Conservation (phyloP, 2,329 filamentous ascomycete species). For the Botryotinia convoluta region DNA sequence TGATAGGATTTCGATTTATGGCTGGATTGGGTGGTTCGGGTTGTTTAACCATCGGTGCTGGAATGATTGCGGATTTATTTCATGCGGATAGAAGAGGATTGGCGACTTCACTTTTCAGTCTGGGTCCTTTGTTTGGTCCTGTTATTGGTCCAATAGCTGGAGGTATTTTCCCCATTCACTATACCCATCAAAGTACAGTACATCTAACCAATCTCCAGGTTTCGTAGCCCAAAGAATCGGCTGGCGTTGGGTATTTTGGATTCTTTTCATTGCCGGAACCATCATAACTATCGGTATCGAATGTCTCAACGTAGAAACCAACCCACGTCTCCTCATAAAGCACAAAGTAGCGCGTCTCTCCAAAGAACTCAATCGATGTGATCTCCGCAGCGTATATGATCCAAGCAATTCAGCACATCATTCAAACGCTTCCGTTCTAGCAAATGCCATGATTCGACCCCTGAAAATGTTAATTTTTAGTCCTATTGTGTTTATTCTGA, state of each 20-base stretch:
- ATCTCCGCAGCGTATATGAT: slow-evolving; percentile 47
- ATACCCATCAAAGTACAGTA: neutral
- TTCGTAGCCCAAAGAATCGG: slow-evolving; percentile 40
- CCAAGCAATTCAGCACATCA: slow-evolving; percentile 23
- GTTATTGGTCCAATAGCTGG: slow-evolving; percentile 38
- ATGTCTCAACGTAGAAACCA: slow-evolving; percentile 47
- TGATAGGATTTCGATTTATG: slow-evolving; percentile 60
- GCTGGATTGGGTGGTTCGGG: slow-evolving; percentile 56
- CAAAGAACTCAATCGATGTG: slow-evolving; percentile 45
- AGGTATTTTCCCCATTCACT: slow-evolving; percentile 22
- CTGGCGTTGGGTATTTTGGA: slow-evolving; percentile 38
- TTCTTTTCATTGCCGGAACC: slow-evolving; percentile 29
- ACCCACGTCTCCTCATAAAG: slow-evolving; percentile 50
- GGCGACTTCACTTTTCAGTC: slow-evolving; percentile 26
- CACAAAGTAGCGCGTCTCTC: slow-evolving; percentile 47
- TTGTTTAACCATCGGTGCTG: slow-evolving; percentile 33
- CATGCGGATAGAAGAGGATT: slow-evolving; percentile 25
- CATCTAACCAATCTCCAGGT: slow-evolving; percentile 21
- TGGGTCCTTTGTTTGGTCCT: slow-evolving; percentile 38
- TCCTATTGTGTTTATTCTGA: slow-evolving; percentile 44
- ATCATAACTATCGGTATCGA: slow-evolving; percentile 39
- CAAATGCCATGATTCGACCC: slow-evolving; percentile 49
- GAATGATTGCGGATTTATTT: slow-evolving; percentile 30
- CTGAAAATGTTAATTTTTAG: slow-evolving; percentile 44
- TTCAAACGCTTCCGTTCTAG: slow-evolving; percentile 35